These are phyloP conservation scores for Trichoderma semiorbis DNA, from an alignment of 2,329 filamentous ascomycete genomes.

Conservation along the genomic window DNA sequence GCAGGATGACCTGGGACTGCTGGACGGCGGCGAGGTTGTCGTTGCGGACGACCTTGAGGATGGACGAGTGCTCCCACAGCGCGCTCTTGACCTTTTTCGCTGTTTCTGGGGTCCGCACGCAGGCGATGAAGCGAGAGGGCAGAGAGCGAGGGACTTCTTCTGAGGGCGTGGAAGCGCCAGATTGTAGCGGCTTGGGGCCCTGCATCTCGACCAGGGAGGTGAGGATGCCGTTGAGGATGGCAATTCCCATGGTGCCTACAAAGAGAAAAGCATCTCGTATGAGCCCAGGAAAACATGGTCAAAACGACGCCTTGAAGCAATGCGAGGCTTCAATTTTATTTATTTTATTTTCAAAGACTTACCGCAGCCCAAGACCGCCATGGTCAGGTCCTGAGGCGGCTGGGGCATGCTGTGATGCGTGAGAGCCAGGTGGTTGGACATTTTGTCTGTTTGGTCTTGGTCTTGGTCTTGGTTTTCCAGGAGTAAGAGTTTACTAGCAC, in stretches of 20 bases:
- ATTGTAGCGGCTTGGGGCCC: slow-evolving; percentile 44
- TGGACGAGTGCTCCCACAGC: slow-evolving; percentile 59
- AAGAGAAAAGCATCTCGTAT: not conserved
- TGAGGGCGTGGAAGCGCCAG: slow-evolving; percentile 42
- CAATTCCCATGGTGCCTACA: slow-evolving; percentile 77
- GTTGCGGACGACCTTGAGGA: slow-evolving; percentile 65
- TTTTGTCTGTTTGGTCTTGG: slow-evolving; percentile 13
- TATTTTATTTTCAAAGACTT: slow-evolving; percentile 32
- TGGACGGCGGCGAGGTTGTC: slow-evolving; percentile 66
- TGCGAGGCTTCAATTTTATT: not conserved
- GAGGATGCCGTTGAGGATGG: slow-evolving; percentile 78
- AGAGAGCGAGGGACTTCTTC: slow-evolving; percentile 54
- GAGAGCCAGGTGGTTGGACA: slow-evolving; percentile 30
- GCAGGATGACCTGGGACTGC: slow-evolving; percentile 68
- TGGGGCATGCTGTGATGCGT: slow-evolving; percentile 34
- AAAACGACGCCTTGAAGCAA: not conserved
- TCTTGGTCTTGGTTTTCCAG: not conserved
- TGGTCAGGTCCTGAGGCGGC: slow-evolving; percentile 54
- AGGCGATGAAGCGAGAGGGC: slow-evolving; percentile 76
- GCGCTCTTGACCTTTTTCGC: slow-evolving; percentile 65
- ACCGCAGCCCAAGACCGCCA: slow-evolving; percentile 82
- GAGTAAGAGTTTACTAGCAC: not conserved
- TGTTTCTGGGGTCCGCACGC: slow-evolving; percentile 67
- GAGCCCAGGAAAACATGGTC: not conserved
- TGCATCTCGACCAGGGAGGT: slow-evolving; percentile 59